A percentile compares a stretch with the other conserved stretches of the same genome.
Evolutionary conservation across 805 yeast genomes (phyloP).

Genomic region (Lachancea meyersii): DNA sequence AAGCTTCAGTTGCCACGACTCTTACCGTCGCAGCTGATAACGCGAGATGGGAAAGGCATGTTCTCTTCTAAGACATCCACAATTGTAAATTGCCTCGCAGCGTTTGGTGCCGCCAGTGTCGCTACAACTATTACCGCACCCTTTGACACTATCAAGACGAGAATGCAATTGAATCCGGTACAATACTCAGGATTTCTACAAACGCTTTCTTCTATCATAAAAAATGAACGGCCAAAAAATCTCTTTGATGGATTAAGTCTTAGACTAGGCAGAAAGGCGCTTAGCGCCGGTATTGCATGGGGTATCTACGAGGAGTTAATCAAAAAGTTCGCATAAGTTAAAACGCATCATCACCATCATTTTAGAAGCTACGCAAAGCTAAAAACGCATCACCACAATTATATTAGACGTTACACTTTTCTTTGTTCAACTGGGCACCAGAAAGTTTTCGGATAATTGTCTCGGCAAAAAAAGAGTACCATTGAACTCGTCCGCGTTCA

Average conservation of each 20-base stretch:
- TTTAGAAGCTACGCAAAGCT: too few relatives aligned
- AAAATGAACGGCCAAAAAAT: constrained; percentile 44
- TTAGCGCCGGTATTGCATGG: constrained; percentile 96
- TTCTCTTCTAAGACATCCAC: constrained; percentile 42
- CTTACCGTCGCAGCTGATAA: constrained; percentile 21
- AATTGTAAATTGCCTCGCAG: constrained; percentile 65
- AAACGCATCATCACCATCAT: background rate
- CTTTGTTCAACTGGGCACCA: too few relatives aligned
- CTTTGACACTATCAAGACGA: constrained; percentile 87
- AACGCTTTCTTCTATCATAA: constrained; percentile 37
- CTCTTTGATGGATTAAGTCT: constrained; percentile 81
- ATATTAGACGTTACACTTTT: too few relatives aligned
- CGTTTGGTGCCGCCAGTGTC: constrained; percentile 65
- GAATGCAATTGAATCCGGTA: constrained; percentile 69
- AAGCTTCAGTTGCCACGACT: constrained; percentile 50
- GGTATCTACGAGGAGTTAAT: constrained; percentile 89
- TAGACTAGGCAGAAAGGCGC: constrained; percentile 75
- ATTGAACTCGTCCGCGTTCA: constrained; percentile 31
- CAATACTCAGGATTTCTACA: constrained; percentile 38
- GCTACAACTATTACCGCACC: constrained; percentile 91
- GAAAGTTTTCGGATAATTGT: background rate
- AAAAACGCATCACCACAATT: too few relatives aligned
- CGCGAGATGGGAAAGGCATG: constrained; percentile 17
- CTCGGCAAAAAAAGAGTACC: constrained; percentile 29
- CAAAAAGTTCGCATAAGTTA: constrained; percentile 27